A percentile compares a stretch with the other conserved stretches of the same genome.
phyloP scores from a whole-genome alignment of 208 protist species.

The Angomonas ambiguus region DNA sequence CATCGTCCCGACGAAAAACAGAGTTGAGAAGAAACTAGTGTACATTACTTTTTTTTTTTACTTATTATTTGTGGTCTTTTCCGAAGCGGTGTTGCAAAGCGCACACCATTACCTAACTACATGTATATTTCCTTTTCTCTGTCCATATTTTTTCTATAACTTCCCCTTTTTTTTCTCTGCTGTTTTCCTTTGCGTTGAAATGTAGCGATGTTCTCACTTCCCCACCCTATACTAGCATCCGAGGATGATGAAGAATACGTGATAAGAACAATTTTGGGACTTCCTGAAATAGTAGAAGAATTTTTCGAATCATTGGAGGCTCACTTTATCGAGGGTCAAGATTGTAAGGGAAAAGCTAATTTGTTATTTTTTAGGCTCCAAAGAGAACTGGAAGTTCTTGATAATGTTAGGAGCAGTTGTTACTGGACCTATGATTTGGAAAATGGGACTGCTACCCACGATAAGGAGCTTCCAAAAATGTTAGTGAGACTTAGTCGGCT shows the following conservation, averaged over 20 bases:
- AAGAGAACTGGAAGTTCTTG: conserved; percentile 44
- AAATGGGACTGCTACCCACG: conserved; percentile 14
- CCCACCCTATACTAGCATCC: conserved; percentile 83
- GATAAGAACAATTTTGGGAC: conserved; percentile 43
- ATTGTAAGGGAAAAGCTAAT: conserved; percentile 39
- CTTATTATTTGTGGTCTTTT: background rate
- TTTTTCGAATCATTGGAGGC: conserved; percentile 70
- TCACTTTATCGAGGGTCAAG: conserved; percentile 51
- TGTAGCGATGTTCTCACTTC: conserved; percentile 35
- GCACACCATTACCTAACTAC: background rate
- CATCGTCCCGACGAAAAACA: background rate
- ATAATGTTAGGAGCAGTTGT: conserved; percentile 28
- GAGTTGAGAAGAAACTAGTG: background rate
- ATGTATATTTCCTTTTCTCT: background rate
- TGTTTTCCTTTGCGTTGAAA: conserved; percentile 14
- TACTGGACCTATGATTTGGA: conserved; percentile 30
- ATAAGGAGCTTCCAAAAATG: conserved; percentile 65
- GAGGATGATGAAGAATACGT: conserved; percentile 85
- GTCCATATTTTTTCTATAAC: background rate
- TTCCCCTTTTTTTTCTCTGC: conserved; percentile 1
- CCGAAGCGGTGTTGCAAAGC: background rate
- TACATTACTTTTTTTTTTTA: background rate
- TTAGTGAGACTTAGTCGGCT: conserved; percentile 56
- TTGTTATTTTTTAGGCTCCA: conserved; percentile 61
- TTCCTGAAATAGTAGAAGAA: conserved; percentile 50